phyloP scores from a whole-genome alignment of 441 rosid species.

The Populus hybrid region DNA sequence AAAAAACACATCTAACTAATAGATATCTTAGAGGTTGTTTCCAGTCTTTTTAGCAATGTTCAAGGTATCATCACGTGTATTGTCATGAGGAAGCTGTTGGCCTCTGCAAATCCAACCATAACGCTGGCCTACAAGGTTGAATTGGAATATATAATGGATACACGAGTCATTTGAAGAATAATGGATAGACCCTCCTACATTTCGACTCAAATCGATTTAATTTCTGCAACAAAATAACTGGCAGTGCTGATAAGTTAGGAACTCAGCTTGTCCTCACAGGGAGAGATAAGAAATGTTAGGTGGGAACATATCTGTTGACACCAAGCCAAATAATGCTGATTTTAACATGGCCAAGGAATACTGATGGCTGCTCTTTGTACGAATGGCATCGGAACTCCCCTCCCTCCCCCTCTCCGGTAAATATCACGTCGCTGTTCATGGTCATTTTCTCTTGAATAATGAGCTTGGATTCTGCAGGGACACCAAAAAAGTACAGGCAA shows the following conservation, averaged over 20 bases:
- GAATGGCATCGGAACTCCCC: not conserved
- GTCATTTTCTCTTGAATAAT: slow-evolving; percentile 2
- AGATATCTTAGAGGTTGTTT: slow-evolving; percentile 4
- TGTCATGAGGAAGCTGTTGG: slow-evolving; percentile 10
- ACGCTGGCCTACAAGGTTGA: not conserved
- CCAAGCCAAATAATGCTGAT: not conserved
- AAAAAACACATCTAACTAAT: slow-evolving; percentile 10
- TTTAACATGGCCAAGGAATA: not conserved
- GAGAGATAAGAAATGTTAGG: too few relatives aligned
- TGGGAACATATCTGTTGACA: too few relatives aligned
- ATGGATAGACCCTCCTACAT: not conserved
- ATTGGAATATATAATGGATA: not conserved
- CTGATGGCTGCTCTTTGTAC: not conserved
- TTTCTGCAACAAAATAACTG: not conserved
- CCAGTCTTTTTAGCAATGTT: slow-evolving; percentile 15
- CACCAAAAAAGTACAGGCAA: slow-evolving; percentile 10
- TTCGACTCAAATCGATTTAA: slow-evolving; percentile 1
- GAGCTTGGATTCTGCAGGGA: slow-evolving; percentile 14
- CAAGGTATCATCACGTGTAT: slow-evolving; percentile 17
- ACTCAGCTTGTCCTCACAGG: not conserved
- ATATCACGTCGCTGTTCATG: not conserved
- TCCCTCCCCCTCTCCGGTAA: not conserved
- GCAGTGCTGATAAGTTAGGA: not conserved
- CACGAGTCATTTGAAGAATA: not conserved
- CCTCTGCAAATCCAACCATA: not conserved